These are phyloP conservation scores for Termitomyces sp. DNA, from an alignment of 768 basidiomycete species.

Conservation along the genomic window DNA sequence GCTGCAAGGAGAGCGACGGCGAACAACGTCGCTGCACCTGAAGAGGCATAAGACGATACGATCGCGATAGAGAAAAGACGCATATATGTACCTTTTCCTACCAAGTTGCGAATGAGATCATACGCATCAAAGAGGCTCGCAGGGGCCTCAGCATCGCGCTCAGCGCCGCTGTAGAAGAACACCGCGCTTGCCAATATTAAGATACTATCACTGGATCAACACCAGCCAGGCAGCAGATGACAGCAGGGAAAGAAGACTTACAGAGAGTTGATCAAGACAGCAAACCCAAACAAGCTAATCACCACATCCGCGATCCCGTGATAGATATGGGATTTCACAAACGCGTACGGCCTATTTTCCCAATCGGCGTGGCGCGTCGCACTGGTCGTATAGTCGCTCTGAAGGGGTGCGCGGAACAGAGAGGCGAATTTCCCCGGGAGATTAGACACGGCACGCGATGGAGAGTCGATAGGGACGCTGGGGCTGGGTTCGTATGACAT, in stretches of 20 bases:
- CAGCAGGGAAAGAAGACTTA: constrained; percentile 25
- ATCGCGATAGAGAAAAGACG: neutral
- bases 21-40: constrained; percentile 82
- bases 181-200: constrained; percentile 79
- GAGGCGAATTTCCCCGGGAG: constrained; percentile 21
- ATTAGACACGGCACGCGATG: constrained; percentile 5
- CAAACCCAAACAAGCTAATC: constrained; percentile 71
- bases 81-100: constrained; percentile 53
- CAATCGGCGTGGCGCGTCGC: constrained; percentile 46
- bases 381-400: constrained; percentile 24
- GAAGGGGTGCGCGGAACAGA: constrained; percentile 33
- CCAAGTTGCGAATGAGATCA: constrained; percentile 55
- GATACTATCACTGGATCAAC: constrained; percentile 42
- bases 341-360: constrained; percentile 49
- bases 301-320: constrained; percentile 67
- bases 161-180: constrained; percentile 50
- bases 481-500: constrained; percentile 4
- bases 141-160: constrained; percentile 25
- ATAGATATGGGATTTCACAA: constrained; percentile 58
- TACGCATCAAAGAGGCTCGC: constrained; percentile 86
- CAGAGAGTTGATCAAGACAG: constrained; percentile 85
- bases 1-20: constrained; percentile 80
- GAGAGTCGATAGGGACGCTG: neutral
- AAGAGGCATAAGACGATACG: neutral
- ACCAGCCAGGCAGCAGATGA: constrained; percentile 1